Percentiles rank a stretch among this genome's conserved stretches.
phyloP scores from a whole-genome alignment of 1,139 yeast genomes.

The Blastobotrys apis region DNA sequence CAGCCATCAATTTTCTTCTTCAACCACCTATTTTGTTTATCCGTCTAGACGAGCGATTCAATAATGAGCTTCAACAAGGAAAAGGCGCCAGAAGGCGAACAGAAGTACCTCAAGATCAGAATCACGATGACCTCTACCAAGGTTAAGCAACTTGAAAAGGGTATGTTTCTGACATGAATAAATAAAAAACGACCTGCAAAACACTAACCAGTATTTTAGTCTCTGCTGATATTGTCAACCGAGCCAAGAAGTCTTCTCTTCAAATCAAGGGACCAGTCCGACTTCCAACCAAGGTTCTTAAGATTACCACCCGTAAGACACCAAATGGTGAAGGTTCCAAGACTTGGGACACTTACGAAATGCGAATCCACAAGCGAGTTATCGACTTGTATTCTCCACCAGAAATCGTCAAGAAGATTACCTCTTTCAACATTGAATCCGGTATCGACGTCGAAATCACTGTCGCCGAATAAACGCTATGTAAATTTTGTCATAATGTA shows the following conservation, averaged over 20 bases:
- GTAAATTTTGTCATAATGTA: too few relatives aligned
- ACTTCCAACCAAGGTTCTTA: slow-evolving; percentile 98
- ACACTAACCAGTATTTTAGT: slow-evolving; percentile 34
- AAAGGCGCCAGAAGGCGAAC: slow-evolving; percentile 79
- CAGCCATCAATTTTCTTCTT: slow-evolving; percentile 5
- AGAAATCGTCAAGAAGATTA: slow-evolving; percentile 88
- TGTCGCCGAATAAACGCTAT: slow-evolving; percentile 40
- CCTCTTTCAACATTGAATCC: slow-evolving; percentile 74
- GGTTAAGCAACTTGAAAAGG: slow-evolving; percentile 95
- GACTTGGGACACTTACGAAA: slow-evolving; percentile 99
- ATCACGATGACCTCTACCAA: slow-evolving; percentile 98
- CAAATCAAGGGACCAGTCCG: slow-evolving; percentile 92
- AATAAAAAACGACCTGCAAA: not conserved
- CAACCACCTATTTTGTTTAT: slow-evolving; percentile 10
- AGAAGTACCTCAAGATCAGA: slow-evolving; percentile 94
- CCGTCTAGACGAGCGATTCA: slow-evolving; percentile 18
- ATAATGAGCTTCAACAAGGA: slow-evolving; percentile 41
- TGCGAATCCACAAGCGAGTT: slow-evolving; percentile 99
- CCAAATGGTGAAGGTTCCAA: slow-evolving; percentile 99
- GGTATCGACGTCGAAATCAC: slow-evolving; percentile 46
- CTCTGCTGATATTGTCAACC: slow-evolving; percentile 81
- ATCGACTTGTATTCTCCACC: slow-evolving; percentile 98
- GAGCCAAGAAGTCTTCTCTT: slow-evolving; percentile 78
- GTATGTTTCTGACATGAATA: slow-evolving; percentile 31
- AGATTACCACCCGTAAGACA: slow-evolving; percentile 99